Base-by-base conservation (phyloP, 495 filamentous ascomycete species). In the Penicillium coprophilum region DNA sequence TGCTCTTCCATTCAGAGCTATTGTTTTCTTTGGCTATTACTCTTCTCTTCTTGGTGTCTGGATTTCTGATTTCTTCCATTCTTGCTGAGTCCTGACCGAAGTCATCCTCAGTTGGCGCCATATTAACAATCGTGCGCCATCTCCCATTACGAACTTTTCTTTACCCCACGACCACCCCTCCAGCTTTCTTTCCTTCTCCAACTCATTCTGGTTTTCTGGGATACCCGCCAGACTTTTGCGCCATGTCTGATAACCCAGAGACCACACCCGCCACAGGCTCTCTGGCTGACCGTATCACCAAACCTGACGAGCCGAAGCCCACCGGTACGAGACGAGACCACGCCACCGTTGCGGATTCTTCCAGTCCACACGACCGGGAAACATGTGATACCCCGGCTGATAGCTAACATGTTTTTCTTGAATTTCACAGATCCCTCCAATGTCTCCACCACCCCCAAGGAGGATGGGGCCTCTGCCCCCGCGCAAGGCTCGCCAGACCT, bases 201-300 rank as follows among this genome's bases (percentile, higher is more conserved):
- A 49, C 5, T 6, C 49, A n/a, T 38, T 27, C 28, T 50, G 20
- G 28, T 49, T 48, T 12, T 27, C 41, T 36, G 21, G 43, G 21
- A 40, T 28, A 31, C 27, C 15, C 46, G 11, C n/a, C 32, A n/a
- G 12, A 11, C 2, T 8, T 3, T 46, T 32, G 19, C 48, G 57
- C 19, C 43, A 78, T 77, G 75, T 56, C 74, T 17, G 74, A 73
- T 36, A 66, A 63, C 15, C 44, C 61, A 11, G 64, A 71, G 20
- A 44, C 55, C 32, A 15, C 69, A 15, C 41, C 70, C 40, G 61
- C 62, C 13, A 60, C 65, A 12, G 68, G 67, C 47, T 81, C 87
- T 55, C 76, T 87, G 49, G 87, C 80, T 24, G 84, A 84, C 65
- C 85, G 85, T 58, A 81, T 88, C 67, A 79, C 81, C 57, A 74